A percentile compares a stretch with the other conserved stretches of the same genome.
Evolutionary conservation across 1,139 yeast species (phyloP).

Genomic region (Magnusiomyces magnusii): DNA sequence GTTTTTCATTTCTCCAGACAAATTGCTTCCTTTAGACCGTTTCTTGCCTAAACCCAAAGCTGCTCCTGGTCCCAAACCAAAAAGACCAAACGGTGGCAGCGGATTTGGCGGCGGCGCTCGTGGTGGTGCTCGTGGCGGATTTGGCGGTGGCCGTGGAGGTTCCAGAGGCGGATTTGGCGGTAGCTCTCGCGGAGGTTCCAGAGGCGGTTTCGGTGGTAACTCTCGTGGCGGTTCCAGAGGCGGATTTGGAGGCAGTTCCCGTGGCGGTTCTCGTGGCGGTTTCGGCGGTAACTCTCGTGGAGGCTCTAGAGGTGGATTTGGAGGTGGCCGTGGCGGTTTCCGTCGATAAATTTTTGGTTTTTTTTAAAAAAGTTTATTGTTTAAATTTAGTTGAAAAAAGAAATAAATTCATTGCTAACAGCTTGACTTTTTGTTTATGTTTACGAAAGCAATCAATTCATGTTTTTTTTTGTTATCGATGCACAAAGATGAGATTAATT

Average conservation of each 20-base stretch:
- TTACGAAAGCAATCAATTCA: no score
- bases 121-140: no score
- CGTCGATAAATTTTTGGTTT: conserved; percentile 9
- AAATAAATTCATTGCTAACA: no score
- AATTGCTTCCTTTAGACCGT: conserved; percentile 90
- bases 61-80: conserved; percentile 64
- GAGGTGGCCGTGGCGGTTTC: conserved; percentile 16
- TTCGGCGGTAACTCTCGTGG: conserved; percentile 31
- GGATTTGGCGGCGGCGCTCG: no score
- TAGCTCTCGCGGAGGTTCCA: conserved; percentile 35
- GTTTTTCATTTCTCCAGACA: conserved; percentile 92
- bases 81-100: conserved; percentile 43
- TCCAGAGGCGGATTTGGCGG: conserved; percentile 41
- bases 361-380: no score
- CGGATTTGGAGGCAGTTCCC: conserved; percentile 38
- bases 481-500: no score
- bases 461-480: no score
- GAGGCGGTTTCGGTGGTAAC: no score
- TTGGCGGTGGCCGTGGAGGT: conserved; percentile 35
- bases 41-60: conserved; percentile 88
- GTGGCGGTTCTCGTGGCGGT: conserved; percentile 38
- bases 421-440: no score
- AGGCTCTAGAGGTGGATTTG: conserved; percentile 1
- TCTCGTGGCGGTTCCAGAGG: conserved; percentile 45
- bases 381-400: no score